A percentile compares a stretch with the other conserved stretches of the same genome.
Conservation (phyloP, 306 rosid species). For the Inga leiocalycina region DNA sequence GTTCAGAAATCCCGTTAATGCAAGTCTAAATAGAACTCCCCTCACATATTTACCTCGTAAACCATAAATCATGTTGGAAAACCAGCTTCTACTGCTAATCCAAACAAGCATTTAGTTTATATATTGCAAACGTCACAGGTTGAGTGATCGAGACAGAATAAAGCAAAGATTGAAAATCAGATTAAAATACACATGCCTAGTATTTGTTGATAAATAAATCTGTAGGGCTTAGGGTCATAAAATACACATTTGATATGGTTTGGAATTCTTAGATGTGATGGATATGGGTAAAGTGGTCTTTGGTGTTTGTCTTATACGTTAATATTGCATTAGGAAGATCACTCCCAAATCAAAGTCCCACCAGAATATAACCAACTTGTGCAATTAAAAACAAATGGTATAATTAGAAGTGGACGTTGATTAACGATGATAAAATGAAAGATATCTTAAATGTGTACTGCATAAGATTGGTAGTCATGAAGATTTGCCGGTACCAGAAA, state of each 20-base stretch:
- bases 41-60: too few relatives aligned
- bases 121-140: background rate
- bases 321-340: background rate
- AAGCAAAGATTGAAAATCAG: background rate
- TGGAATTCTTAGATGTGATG: conserved; percentile 3
- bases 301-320: background rate
- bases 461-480: too few relatives aligned
- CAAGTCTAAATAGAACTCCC: too few relatives aligned
- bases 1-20: too few relatives aligned
- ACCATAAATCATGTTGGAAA: too few relatives aligned
- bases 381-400: background rate
- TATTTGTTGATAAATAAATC: background rate
- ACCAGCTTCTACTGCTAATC: too few relatives aligned
- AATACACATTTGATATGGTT: background rate
- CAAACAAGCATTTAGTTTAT: background rate
- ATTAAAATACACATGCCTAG: background rate
- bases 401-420: conserved; percentile 8
- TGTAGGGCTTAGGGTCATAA: background rate
- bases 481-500: too few relatives aligned
- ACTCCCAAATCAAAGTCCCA: background rate
- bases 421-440: background rate
- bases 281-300: background rate
- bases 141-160: background rate
- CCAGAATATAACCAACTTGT: background rate
- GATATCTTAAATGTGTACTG: background rate